Percentiles rank a stretch among this genome's conserved stretches.
These are phyloP conservation scores for Esteya vermicola DNA, from an alignment of 2,329 filamentous ascomycete species.

Conservation along the genomic window DNA sequence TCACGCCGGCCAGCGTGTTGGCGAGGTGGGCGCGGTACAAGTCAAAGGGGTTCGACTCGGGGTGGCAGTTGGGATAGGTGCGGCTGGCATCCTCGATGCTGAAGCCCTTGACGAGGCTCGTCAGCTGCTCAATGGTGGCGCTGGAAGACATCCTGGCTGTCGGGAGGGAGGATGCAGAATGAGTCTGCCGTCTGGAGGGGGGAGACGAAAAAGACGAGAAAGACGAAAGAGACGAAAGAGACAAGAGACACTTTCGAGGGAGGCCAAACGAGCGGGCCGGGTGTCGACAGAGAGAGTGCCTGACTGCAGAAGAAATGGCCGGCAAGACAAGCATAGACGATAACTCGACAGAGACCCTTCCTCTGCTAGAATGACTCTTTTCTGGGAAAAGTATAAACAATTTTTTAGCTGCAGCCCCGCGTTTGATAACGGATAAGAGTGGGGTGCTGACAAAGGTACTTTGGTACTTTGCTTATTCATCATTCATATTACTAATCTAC, in stretches of 20 bases:
- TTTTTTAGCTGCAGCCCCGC: conserved; percentile 2
- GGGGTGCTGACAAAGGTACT: not conserved
- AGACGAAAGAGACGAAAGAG: too few species aligned
- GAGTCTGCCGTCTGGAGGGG: too few species aligned
- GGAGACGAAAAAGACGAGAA: not conserved
- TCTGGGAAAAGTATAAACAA: too few species aligned
- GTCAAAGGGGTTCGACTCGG: conserved; percentile 61
- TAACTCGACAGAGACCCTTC: not conserved
- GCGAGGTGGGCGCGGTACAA: conserved; percentile 69
- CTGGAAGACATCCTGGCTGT: too few species aligned
- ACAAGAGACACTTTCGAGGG: too few species aligned
- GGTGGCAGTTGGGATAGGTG: conserved; percentile 43
- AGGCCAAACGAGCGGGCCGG: too few species aligned
- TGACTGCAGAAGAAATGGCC: too few species aligned
- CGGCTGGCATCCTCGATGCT: conserved; percentile 20
- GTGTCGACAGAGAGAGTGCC: too few species aligned
- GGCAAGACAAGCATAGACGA: too few species aligned
- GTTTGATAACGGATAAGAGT: not conserved
- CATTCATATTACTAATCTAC: not conserved
- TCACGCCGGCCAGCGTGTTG: conserved; percentile 50
- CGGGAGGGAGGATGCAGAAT: too few species aligned
- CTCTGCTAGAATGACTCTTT: not conserved
- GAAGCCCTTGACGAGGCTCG: conserved; percentile 20
- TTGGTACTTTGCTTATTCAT: not conserved
- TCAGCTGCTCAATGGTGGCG: conserved; percentile 18